Conservation (phyloP, 129 eudicot species). For the Kitagawia praeruptora region DNA sequence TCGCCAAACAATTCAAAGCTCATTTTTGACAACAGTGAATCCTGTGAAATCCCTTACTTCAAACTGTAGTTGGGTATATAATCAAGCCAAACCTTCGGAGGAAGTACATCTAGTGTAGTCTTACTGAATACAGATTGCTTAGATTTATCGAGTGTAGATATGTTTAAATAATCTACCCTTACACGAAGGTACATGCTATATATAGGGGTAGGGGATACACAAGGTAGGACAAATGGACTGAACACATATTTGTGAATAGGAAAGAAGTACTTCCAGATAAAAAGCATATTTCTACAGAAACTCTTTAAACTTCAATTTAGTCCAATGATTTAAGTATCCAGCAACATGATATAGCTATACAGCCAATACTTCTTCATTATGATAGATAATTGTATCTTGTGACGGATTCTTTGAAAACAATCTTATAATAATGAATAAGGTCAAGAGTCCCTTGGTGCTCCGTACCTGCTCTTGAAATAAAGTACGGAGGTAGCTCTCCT, state of each 20-base stretch:
- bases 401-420: neutral
- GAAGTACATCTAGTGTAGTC: neutral
- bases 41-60: neutral
- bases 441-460: neutral
- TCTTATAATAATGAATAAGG: neutral
- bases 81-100: neutral
- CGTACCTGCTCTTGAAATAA: slow-evolving; percentile 93
- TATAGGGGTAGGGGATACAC: neutral
- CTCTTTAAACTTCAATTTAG: neutral
- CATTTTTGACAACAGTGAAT: neutral
- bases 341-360: neutral
- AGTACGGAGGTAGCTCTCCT: slow-evolving; percentile 98
- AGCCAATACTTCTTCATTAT: neutral
- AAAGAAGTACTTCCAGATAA: neutral
- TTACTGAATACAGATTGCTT: neutral
- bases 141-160: neutral
- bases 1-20: neutral
- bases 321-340: neutral
- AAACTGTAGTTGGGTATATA: neutral
- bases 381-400: neutral
- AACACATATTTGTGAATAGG: neutral
- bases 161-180: neutral
- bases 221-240: neutral
- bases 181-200: neutral
- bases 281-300: neutral